Evolutionary conservation across 2,329 filamentous ascomycete species (phyloP), one percentile per base, ranked within the genome.

Genomic region (Huntiella omanensis): DNA sequence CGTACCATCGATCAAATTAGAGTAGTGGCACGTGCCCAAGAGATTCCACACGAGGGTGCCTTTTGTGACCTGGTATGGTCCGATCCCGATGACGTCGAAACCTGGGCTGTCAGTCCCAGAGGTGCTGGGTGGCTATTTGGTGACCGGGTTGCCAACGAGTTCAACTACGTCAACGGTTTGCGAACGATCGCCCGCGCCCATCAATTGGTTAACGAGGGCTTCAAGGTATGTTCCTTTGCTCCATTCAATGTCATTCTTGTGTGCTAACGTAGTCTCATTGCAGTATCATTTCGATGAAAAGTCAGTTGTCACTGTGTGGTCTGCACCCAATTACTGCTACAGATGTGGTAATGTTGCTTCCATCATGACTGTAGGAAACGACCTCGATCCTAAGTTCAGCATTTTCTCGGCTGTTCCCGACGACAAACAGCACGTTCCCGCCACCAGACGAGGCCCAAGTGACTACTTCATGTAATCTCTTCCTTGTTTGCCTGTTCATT

Each of bases 51-150:
- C 57, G 91, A 98, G 65, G 91, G 91, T 4, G 91, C 91, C 2
- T 98, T 98, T 77, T 94, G 91, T 43, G 91, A 98, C 60, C 67
- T 98, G 35, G 91, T 98, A 5, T 98, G 91, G 91, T 94, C 85
- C 46, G 91, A 98, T 59, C 91, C 91, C 1, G 91, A 98, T 58
- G 91, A 98, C 54, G 78, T 92, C 43, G 88, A 96, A 56, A 92
- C 95, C 53, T 98, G 95, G 71, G 88, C 84, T 12, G 75, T 98
- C 49, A 94, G 85, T 49, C 91, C 91, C 5, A 74, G 91, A 55
- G 91, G 91, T 33, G 91, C 91, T n/a, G 91, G 91, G 1, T 98
- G 95, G 68, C 84, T 93, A 1, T 98, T 98, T 61, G 91, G 91
- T 33, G 86, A 91, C 48, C 92, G 96, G 65, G 91, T 98, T 15